Evolutionary conservation across 257 asterid species (phyloP).

Genomic region (Solanum medicagineum): DNA sequence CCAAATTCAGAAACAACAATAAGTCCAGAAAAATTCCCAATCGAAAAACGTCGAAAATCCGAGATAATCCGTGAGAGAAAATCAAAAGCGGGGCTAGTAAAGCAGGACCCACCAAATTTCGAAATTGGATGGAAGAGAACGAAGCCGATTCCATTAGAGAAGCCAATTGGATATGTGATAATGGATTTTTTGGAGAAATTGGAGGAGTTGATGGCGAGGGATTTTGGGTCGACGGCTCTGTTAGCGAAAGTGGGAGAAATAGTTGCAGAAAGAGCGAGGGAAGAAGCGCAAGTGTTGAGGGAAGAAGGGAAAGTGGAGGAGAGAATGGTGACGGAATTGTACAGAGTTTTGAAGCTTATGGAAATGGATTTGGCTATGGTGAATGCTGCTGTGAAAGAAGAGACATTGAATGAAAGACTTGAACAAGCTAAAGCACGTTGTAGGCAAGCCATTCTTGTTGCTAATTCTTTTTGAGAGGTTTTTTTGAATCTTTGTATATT

Average conservation of each 20-base stretch:
- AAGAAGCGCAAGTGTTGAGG: slow-evolving; percentile 57
- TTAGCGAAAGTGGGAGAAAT: slow-evolving; percentile 64
- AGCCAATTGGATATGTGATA: slow-evolving; percentile 59
- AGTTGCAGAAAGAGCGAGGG: slow-evolving; percentile 57
- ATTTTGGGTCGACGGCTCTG: slow-evolving; percentile 50
- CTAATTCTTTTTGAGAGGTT: slow-evolving; percentile 35
- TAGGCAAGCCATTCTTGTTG: slow-evolving; percentile 87
- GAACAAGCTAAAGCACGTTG: slow-evolving; percentile 72
- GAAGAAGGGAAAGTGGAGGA: slow-evolving; percentile 86
- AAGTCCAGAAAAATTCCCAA: slow-evolving; percentile 53
- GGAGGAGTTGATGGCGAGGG: slow-evolving; percentile 55
- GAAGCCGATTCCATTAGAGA: slow-evolving; percentile 50
- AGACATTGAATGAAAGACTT: slow-evolving; percentile 58
- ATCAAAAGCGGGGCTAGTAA: slow-evolving; percentile 29
- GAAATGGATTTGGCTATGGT: slow-evolving; percentile 88
- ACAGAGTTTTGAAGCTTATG: slow-evolving; percentile 72
- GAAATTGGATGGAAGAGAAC: slow-evolving; percentile 95
- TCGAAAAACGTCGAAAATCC: slow-evolving; percentile 52
- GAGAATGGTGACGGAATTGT: slow-evolving; percentile 70
- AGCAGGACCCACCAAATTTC: slow-evolving; percentile 61
- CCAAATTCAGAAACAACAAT: slow-evolving; percentile 40
- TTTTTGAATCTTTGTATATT: neutral
- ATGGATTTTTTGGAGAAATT: slow-evolving; percentile 76
- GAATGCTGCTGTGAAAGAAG: slow-evolving; percentile 69
- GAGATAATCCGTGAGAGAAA: slow-evolving; percentile 53